A percentile compares a stretch with the other conserved stretches of the same genome.
phyloP scores from a whole-genome alignment of 805 yeast species.

The Hanseniaspora lindneri region DNA sequence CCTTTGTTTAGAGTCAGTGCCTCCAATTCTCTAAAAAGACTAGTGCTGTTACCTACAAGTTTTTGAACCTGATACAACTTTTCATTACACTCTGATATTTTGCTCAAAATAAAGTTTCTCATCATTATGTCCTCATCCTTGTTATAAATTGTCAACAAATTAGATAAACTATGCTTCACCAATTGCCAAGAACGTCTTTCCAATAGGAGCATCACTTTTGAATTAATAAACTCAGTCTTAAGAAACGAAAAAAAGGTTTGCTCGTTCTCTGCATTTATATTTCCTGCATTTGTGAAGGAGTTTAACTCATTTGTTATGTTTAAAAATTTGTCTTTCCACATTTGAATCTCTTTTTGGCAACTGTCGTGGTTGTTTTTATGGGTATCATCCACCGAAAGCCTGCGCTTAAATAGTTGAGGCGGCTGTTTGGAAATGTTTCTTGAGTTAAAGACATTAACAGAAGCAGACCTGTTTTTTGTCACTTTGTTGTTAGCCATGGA shows the following conservation, averaged over 20 bases:
- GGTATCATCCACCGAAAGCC: not conserved
- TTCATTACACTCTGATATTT: constrained; percentile 8
- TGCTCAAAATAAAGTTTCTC: constrained; percentile 1
- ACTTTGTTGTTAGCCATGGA: not conserved
- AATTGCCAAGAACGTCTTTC: constrained; percentile 6
- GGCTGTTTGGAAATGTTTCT: not conserved
- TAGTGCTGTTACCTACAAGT: not conserved
- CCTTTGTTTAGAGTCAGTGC: constrained; percentile 2
- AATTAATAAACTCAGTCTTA: constrained; percentile 5
- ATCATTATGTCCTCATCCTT: not conserved
- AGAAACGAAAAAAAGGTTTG: no score
- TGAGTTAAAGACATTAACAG: not conserved
- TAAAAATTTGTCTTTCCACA: constrained; percentile 13
- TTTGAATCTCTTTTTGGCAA: not conserved
- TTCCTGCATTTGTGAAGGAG: not conserved
- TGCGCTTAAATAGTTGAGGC: not conserved
- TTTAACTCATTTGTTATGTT: constrained; percentile 12
- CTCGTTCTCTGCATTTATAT: no score
- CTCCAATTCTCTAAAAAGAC: constrained; percentile 9
- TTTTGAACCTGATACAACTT: constrained; percentile 2
- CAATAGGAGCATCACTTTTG: constrained; percentile 3
- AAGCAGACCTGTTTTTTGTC: constrained; percentile 1
- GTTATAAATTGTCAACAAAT: not conserved
- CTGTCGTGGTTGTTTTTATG: not conserved
- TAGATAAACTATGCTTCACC: not conserved